Conservation (phyloP, 495 filamentous ascomycete genomes). For the Trichoderma parareesei region DNA sequence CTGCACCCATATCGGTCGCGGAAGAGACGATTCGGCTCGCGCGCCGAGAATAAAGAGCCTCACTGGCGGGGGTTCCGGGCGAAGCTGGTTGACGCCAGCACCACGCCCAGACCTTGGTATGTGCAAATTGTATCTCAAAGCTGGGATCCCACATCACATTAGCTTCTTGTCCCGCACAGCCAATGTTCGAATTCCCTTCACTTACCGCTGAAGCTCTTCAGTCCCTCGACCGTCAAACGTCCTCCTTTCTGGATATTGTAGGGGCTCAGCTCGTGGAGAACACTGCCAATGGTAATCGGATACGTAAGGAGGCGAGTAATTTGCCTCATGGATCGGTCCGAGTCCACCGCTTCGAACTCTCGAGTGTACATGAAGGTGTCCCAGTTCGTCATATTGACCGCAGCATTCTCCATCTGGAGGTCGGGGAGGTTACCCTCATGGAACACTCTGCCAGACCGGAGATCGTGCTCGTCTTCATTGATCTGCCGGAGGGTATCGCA, state of each 20-base stretch:
- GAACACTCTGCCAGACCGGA: conserved; percentile 83
- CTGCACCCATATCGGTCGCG: conserved; percentile 89
- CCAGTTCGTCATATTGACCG: conserved; percentile 98
- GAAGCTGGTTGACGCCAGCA: conserved; percentile 65
- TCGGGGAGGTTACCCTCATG: conserved; percentile 89
- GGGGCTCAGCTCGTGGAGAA: conserved; percentile 88
- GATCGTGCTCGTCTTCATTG: conserved; percentile 97
- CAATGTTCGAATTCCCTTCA: conserved; percentile 34
- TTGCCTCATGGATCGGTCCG: conserved; percentile 79
- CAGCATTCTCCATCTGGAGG: conserved; percentile 78
- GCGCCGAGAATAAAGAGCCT: conserved; percentile 92
- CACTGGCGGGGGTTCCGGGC: conserved; percentile 74
- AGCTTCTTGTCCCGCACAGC: conserved; percentile 8
- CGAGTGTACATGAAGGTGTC: conserved; percentile 90
- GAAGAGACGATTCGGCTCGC: conserved; percentile 90
- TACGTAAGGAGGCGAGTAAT: conserved; percentile 90
- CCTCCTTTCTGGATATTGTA: conserved; percentile 67
- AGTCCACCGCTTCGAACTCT: conserved; percentile 80
- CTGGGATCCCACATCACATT: conserved; percentile 32
- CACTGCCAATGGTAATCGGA: conserved; percentile 80
- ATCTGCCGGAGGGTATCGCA: conserved; percentile 86
- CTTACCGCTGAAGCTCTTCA: conserved; percentile 87
- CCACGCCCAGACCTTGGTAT: conserved; percentile 73
- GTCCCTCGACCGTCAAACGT: conserved; percentile 73
- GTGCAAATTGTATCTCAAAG: conserved; percentile 87